Base-by-base conservation (phyloP, 495 filamentous ascomycete species). In the Entonaema liquescens region DNA sequence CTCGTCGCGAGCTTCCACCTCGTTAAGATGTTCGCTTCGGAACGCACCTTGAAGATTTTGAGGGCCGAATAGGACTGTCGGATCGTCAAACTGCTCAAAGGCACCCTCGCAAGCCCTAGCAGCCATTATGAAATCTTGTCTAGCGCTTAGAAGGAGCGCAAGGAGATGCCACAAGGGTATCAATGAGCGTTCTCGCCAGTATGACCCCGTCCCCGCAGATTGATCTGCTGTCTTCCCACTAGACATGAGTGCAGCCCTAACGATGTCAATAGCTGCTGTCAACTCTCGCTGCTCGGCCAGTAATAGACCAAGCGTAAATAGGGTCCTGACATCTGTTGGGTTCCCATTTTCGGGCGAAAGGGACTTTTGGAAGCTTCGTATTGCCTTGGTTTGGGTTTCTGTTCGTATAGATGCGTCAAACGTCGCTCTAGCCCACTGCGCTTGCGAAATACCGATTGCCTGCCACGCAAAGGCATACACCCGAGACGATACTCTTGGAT, bases 91-190 rank as follows among this genome's bases (percentile, higher is more conserved):
- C 74, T 94, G 91, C 56, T 97, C 92, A 72, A 97, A 92, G 7
- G 94, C 95, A 12, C 92, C 93, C 77, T 95, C 91, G 70, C 94
- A 97, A 2, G 93, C 89, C 38, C 88, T 88, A 21, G 87, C 86
- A 12, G 95, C 94, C 72, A 90, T 89, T 47, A 88, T 82, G 75
- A 93, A 98, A 36, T 97, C 93, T 44, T 96, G 90, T 67, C 90
- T 89, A 8, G 93, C 92, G 73, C 93, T 97, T 8, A 98, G 84
- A 29, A 98, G 81, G 36, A 98, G 81, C 2, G 92, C 89, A 56
- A 98, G 86, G 2, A 98, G 82, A 79, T 99, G 96, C 91, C 95
- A 96, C 15, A 93, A 59, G 3, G 90, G 87, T 17, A 92, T 85
- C 25, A 91, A 76, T 62, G 88, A 83, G 62, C 89, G 78, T 79